These are phyloP conservation scores for Phytophthora tubulina DNA, from an alignment of 352 stramenopile genomes.

Conservation along the genomic window DNA sequence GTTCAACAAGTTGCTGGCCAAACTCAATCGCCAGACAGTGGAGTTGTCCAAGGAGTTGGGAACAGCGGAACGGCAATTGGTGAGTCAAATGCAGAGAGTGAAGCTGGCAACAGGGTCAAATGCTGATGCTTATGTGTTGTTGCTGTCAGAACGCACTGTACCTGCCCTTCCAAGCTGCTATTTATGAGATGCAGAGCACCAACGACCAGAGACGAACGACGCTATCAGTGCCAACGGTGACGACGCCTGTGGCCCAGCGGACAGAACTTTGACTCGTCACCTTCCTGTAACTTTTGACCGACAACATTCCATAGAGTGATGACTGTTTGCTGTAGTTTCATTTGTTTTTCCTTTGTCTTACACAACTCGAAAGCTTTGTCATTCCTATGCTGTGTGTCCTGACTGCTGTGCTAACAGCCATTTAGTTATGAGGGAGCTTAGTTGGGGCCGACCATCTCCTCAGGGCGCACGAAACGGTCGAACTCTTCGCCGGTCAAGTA, in stretches of 20 bases:
- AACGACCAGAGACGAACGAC: slow-evolving; percentile 27
- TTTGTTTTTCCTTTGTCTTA: slow-evolving; percentile 17
- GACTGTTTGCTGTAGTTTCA: too few relatives aligned
- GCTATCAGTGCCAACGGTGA: slow-evolving; percentile 25
- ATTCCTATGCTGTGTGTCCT: not conserved
- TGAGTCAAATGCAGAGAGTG: slow-evolving; percentile 22
- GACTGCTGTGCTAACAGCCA: not conserved
- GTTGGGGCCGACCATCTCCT: slow-evolving; percentile 95
- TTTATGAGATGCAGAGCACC: slow-evolving; percentile 65
- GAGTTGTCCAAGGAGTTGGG: slow-evolving; percentile 58
- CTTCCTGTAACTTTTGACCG: slow-evolving; percentile 12
- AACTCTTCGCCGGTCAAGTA: slow-evolving; percentile 96
- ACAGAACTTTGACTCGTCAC: slow-evolving; percentile 38
- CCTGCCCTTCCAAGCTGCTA: slow-evolving; percentile 62
- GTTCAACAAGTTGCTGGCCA: slow-evolving; percentile 62
- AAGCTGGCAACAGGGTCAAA: too few relatives aligned
- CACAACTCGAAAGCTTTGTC: too few relatives aligned
- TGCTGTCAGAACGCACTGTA: slow-evolving; percentile 58
- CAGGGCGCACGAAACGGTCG: slow-evolving; percentile 94
- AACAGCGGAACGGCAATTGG: slow-evolving; percentile 59
- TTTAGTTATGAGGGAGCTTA: slow-evolving; percentile 38
- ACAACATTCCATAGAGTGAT: too few relatives aligned
- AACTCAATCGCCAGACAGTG: slow-evolving; percentile 59
- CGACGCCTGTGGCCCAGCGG: slow-evolving; percentile 33
- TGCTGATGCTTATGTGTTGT: not conserved